Percentiles rank a stretch among this genome's conserved stretches.
These are phyloP conservation scores for Mycena chlorophos DNA, from an alignment of 768 basidiomycete species.

Conservation along the genomic window DNA sequence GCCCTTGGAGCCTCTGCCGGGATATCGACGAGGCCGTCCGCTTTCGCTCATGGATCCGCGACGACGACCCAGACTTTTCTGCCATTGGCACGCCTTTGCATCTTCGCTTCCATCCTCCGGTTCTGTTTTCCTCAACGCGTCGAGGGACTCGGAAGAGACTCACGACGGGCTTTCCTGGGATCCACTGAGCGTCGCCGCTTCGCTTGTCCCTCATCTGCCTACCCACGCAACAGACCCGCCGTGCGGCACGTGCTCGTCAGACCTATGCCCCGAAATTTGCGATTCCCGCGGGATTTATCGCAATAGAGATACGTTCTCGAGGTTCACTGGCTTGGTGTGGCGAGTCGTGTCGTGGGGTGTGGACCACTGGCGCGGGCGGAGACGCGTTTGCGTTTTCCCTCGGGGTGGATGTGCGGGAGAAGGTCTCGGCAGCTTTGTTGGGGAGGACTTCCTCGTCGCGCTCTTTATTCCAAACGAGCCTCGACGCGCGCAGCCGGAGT, in stretches of 20 bases:
- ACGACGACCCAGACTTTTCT: neutral
- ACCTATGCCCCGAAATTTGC: neutral
- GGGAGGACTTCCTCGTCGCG: neutral
- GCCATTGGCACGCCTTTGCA: neutral
- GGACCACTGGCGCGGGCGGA: neutral
- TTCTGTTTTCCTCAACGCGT: neutral
- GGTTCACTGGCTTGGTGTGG: neutral
- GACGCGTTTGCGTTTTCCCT: neutral
- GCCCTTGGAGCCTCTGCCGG: neutral
- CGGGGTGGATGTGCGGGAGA: neutral
- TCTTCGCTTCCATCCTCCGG: neutral
- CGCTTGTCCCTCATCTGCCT: neutral
- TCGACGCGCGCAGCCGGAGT: neutral
- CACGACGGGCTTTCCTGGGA: neutral
- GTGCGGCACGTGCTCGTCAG: neutral
- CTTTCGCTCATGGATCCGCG: neutral
- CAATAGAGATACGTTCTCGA: slow-evolving; percentile 3
- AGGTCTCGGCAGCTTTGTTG: neutral
- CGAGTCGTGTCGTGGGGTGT: neutral
- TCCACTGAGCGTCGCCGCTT: neutral
- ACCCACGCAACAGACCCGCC: neutral
- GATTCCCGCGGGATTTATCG: neutral
- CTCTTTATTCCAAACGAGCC: neutral
- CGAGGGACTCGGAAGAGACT: neutral
- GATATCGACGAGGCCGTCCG: neutral